Conservation (phyloP, 164 flowering plant genomes). For the Vitis amurensis region DNA sequence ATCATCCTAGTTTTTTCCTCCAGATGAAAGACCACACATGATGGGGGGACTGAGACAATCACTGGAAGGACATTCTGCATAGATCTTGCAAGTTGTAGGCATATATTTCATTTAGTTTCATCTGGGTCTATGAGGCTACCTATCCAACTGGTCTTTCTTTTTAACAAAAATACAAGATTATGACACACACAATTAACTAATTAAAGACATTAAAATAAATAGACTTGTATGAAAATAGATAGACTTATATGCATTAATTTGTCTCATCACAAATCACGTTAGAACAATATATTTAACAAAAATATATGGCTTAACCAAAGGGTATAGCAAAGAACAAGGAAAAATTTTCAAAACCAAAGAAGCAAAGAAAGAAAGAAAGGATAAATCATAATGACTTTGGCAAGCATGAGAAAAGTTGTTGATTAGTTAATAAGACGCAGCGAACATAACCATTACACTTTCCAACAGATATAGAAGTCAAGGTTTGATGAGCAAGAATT, state of each 20-base stretch:
- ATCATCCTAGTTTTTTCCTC: background rate
- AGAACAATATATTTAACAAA: background rate
- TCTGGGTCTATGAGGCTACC: background rate
- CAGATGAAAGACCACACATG: background rate
- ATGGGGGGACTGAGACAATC: background rate
- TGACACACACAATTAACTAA: background rate
- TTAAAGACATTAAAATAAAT: too few species aligned
- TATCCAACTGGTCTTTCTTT: background rate
- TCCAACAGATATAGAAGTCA: background rate
- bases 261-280: too few species aligned
- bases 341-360: background rate
- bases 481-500: background rate
- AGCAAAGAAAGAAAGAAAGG: background rate
- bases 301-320: background rate
- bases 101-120: background rate
- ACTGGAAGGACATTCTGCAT: background rate
- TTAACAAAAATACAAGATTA: background rate
- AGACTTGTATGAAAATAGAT: too few species aligned
- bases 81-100: background rate
- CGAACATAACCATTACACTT: conserved; percentile 14
- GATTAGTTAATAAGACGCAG: conserved; percentile 2
- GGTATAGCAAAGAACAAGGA: background rate
- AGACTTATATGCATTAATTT: too few species aligned
- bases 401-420: conserved; percentile 3
- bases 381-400: background rate